Evolutionary conservation across 1,139 yeast genomes (phyloP), one percentile per base, ranked within the genome.

Genomic region (Suhomyces kunorum): DNA sequence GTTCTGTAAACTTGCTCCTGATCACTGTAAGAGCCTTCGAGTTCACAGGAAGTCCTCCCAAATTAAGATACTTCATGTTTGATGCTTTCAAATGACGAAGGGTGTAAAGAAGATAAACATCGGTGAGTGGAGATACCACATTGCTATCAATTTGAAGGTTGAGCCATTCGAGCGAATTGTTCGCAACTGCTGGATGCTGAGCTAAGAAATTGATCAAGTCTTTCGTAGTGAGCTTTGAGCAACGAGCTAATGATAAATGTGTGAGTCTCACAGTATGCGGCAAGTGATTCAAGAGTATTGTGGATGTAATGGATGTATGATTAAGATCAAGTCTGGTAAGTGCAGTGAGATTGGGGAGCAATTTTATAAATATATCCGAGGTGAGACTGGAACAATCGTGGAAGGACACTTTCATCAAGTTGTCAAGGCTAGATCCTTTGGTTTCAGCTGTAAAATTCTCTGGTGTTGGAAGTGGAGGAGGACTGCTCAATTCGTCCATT

Each of bases 331-430:
- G 68, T 46, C 89, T 76, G 45, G 80, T 77, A 36, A 89, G 63
- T 48, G 76, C 74, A 13, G 77, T 74, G 30, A 87, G 67, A 42
- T 71, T 71, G 5, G 83, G 80, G 29, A 90, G 65, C 3, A 87
- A 59, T 45, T 74, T 76, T 32, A 69, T 72, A 46, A 86, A 78
- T 0, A 75, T 74, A 12, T 70, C 71, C 2, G 78, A 61, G 3
- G 88, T 75, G 34, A 90, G 68, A 46, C 87, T 88, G 3, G 95
- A 82, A 59, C 98, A 89, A 54, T 88, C 96, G 63, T 89, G 96
- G 55, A 89, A 79, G 0, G 95, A 87, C 11, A 89, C 58, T 47
- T 86, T 81, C 46, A 65, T 57, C 62, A 71, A 44, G 64, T 64
- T 61, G 26, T 63, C 35, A 26, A 47, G 39, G 3, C 38, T 14